Evolutionary conservation across 75 land plant species (phyloP), one percentile per base, ranked within the genome.

Genomic region (Cryptomeria japonica): DNA sequence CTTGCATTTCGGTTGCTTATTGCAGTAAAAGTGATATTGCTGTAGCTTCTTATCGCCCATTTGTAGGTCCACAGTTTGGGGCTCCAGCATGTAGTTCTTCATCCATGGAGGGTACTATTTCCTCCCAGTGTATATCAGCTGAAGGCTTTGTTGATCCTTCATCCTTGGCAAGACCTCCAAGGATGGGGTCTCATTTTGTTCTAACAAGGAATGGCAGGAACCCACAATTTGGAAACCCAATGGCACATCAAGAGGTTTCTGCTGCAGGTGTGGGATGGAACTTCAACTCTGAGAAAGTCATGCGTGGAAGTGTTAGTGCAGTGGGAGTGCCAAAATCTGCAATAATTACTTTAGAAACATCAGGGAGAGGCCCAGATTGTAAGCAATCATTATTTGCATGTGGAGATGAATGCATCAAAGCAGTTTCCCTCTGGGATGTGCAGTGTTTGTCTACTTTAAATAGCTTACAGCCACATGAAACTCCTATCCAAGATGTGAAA

Each of bases 1-100:
- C 96, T 5, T 97, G 99, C 86, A 95, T 96, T 53, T 96, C 99
- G 19, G 93, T 96, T 88, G 94, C 96, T 84, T 93, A 91, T 90
- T 85, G 88, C 84, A 86, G 90, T 37, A 79, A 85, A 7, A 88
- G 90, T 53, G 89, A 94, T 84, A 91, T 89, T 49, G 89, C 93
- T 80, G 96, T 97, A 86, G 96, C 96, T 84, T 89, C 96, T 18
- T 97, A 91, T 83, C 95, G 99, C 37, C 98, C 96, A 36, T 93
- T 89, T 88, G 90, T 93, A 78, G 56, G 37, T 77, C 32, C 56
- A 34, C 88, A 89, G 55, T 84, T 36, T 37, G 64, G 85, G 19
- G n/a, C 28, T 38, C 56, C 79, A 28, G 46, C 87, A 18, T 61
- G 85, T 8, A 36, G 83, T 58, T 86, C 92, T 18, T 87, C 53